A percentile compares a stretch with the other conserved stretches of the same genome.
Evolutionary conservation across 2,329 filamentous ascomycete species (phyloP).

Genomic region (Botrytis sinoallii): DNA sequence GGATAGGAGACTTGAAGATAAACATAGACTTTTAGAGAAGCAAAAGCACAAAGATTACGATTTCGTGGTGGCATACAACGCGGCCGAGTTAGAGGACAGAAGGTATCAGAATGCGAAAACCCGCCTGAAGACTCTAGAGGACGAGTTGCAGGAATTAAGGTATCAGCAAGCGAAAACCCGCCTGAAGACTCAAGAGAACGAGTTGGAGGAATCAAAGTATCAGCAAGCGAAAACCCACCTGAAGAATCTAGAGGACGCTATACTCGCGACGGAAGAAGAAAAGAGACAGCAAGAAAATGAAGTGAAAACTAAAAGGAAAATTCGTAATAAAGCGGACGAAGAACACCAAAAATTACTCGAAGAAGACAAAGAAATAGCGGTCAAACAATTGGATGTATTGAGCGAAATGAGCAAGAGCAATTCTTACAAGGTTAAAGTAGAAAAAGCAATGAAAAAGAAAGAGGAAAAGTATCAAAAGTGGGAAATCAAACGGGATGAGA

Average conservation of each 20-base stretch:
- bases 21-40: background rate
- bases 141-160: background rate
- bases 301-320: fast-evolving
- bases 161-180: background rate
- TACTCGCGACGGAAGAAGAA: background rate
- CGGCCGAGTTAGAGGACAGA: fast-evolving
- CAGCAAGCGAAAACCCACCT: too few species aligned
- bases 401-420: background rate
- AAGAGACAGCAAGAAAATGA: background rate
- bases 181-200: too few species aligned
- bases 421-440: background rate
- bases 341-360: fast-evolving
- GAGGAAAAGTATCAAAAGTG: background rate
- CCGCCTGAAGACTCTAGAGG: too few species aligned
- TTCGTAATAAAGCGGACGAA: background rate
- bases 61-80: fast-evolving
- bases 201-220: too few species aligned
- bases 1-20: background rate
- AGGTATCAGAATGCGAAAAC: background rate
- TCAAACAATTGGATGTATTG: fast-evolving
- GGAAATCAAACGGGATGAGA: background rate
- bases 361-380: background rate
- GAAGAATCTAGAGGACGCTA: too few species aligned
- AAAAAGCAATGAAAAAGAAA: background rate
- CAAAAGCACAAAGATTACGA: background rate